Evolutionary conservation across 2,329 filamentous ascomycete species (phyloP).

Genomic region (Malbranchea zuffiana): DNA sequence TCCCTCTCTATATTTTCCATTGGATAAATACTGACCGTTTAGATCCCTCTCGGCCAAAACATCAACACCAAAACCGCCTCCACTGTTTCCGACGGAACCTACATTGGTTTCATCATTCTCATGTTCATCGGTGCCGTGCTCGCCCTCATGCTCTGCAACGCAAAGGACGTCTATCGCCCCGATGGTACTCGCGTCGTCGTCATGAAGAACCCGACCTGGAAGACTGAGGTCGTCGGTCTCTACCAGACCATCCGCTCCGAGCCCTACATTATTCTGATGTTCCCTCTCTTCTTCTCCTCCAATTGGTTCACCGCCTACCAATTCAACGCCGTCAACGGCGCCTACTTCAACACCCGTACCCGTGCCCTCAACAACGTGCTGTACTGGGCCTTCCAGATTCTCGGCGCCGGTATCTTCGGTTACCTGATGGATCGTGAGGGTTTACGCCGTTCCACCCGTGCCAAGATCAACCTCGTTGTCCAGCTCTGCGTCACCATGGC

Average conservation of each 20-base stretch:
- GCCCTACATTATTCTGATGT: constrained; percentile 54
- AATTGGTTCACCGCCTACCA: constrained; percentile 63
- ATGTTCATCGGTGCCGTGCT: constrained; percentile 55
- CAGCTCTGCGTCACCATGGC: constrained; percentile 56
- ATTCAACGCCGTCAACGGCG: constrained; percentile 52
- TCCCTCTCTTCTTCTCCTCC: constrained; percentile 62
- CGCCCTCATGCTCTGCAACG: constrained; percentile 54
- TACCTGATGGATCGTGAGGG: constrained; percentile 48
- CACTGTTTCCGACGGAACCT: constrained; percentile 57
- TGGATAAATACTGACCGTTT: no score
- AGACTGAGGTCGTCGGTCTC: constrained; percentile 58
- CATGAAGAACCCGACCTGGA: constrained; percentile 70
- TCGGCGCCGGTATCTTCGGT: constrained; percentile 56
- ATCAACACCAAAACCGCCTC: constrained; percentile 2
- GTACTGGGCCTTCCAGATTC: constrained; percentile 58
- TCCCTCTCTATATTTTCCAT: background rate
- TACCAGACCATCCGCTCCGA: constrained; percentile 53
- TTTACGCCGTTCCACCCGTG: constrained; percentile 49
- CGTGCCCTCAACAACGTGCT: constrained; percentile 54
- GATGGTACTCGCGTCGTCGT: constrained; percentile 63
- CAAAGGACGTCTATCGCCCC: constrained; percentile 53
- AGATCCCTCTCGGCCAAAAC: no score
- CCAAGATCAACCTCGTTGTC: constrained; percentile 45
- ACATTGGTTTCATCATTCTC: constrained; percentile 62
- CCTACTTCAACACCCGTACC: constrained; percentile 54